Conservation (phyloP, 345 rosid species). For the Anastatica hierochuntica region DNA sequence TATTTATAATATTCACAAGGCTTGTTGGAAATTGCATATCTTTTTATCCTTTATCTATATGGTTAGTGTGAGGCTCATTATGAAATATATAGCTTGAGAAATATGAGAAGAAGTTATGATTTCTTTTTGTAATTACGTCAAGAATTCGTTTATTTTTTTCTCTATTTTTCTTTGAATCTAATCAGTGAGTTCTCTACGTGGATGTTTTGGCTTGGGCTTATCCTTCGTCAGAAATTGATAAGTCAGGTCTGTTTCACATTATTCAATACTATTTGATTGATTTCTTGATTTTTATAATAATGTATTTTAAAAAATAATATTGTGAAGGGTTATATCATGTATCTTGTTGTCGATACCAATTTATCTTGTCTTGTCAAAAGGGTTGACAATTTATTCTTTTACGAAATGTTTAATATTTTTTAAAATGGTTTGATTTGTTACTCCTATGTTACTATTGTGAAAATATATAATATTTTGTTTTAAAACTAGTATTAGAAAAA, state of each 20-base stretch:
- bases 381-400: too few relatives aligned
- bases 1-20: too few relatives aligned
- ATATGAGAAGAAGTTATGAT: neutral
- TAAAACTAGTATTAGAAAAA: too few relatives aligned
- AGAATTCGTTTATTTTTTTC: too few relatives aligned
- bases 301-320: neutral
- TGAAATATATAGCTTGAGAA: too few relatives aligned
- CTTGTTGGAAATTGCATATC: too few relatives aligned
- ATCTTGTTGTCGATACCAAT: neutral
- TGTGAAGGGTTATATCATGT: constrained; percentile 14
- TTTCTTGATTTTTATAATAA: neutral
- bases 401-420: too few relatives aligned
- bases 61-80: too few relatives aligned
- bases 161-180: constrained; percentile 12
- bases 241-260: constrained; percentile 25
- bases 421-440: too few relatives aligned
- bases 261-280: constrained; percentile 20
- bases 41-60: too few relatives aligned
- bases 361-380: constrained; percentile 16
- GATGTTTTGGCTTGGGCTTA: constrained; percentile 18
- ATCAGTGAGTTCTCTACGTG: constrained; percentile 23
- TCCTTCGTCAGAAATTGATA: constrained; percentile 21
- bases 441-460: too few relatives aligned
- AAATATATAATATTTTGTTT: too few relatives aligned
- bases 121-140: neutral